Base-by-base conservation (phyloP, 108 stramenopile species). In the Cyclotella choctawhatcheeana region DNA sequence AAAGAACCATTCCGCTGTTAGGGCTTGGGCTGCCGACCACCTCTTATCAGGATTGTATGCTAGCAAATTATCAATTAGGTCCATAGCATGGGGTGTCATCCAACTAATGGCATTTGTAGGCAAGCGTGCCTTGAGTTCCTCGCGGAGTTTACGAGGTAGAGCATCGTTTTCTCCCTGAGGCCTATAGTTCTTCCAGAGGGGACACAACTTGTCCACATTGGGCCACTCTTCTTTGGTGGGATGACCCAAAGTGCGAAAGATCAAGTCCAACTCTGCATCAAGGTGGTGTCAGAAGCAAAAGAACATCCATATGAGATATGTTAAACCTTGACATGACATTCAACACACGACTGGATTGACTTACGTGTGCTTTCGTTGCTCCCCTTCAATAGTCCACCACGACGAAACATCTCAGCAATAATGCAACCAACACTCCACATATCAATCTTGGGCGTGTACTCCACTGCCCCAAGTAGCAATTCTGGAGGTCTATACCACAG, bases 381-480 rank as follows among this genome's bases (percentile, higher is more conserved):
- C 14, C 85, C 76, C 59, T 88, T 92, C 58, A 95, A 70, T 47
- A 95, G 86, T 21, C 86, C 91, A 21, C 85, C 83, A 2, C 94
- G 84, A 63, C 87, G 91, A 76, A 92, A 95, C 91, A 95, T 92
- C 70, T 98, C 98, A 0, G 97, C 98, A 73, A 98, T 82, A 37
- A 98, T 97, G 73, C 97, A 97, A n/a, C 98, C 98, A 27, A 96
- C 94, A 73, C 87, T 86, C 98, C 98, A 98, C 92, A 97, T 92
- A 75, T 98, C 98, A 45, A 97, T 93, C 58, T 96, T 94, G 34
- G 91, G 67, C 20, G 89, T 83, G 79, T 98, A 98, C 29, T 85
- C 79, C 26, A 73, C 71, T 48, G 79, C 80, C 5, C 98, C 98
- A 45, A 98, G 77, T 6, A 98, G 81, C 8, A 98, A 85, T 72